Percentiles rank a stretch among this genome's conserved stretches.
phyloP scores from a whole-genome alignment of 179 eudicot species.

The Beta lomatogona region DNA sequence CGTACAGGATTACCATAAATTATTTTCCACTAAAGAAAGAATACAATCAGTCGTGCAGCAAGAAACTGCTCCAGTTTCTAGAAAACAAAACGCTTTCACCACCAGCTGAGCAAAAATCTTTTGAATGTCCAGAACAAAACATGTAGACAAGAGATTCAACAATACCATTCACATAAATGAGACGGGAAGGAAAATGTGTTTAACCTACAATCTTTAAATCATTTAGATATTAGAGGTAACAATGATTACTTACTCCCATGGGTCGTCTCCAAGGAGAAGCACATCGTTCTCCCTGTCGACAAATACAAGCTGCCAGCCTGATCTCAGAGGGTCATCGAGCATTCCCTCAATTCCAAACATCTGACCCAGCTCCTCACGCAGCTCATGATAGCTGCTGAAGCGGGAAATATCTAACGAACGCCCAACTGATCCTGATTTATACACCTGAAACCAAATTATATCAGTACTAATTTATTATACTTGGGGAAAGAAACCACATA shows the following conservation, averaged over 20 bases:
- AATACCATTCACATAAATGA: background rate
- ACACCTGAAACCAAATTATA: slow-evolving; percentile 57
- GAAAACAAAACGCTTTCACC: background rate
- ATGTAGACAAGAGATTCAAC: background rate
- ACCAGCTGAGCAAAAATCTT: background rate
- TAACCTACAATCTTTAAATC: background rate
- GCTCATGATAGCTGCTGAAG: slow-evolving; percentile 94
- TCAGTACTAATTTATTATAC: background rate
- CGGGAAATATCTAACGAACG: slow-evolving; percentile 92
- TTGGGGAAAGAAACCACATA: background rate
- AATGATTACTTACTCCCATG: slow-evolving; percentile 86
- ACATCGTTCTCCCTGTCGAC: slow-evolving; percentile 67
- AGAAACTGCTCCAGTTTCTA: background rate
- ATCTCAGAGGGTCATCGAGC: slow-evolving; percentile 91
- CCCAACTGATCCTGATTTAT: slow-evolving; percentile 90
- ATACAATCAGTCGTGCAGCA: background rate
- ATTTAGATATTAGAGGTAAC: background rate
- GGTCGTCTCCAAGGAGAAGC: slow-evolving; percentile 95
- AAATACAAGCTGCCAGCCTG: slow-evolving; percentile 77
- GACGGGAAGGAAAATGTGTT: background rate
- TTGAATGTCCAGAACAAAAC: background rate
- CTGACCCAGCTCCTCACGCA: slow-evolving; percentile 88
- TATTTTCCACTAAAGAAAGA: background rate
- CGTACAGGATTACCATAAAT: too few species aligned
- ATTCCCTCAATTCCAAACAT: slow-evolving; percentile 94